phyloP scores from a whole-genome alignment of 305 asterid genomes.

The Withania somnifera region DNA sequence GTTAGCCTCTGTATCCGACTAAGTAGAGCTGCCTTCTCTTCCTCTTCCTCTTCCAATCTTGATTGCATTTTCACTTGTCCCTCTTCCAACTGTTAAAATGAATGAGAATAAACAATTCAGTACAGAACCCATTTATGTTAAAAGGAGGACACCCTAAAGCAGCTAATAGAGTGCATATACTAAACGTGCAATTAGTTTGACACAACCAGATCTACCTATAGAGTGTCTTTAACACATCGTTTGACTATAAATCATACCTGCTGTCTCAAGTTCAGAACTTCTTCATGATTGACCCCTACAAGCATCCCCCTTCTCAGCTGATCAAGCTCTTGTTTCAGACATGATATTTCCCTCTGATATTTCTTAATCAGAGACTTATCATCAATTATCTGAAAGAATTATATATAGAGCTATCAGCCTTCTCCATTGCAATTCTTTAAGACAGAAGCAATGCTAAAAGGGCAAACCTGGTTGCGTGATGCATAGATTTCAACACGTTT shows the following conservation, averaged over 20 bases:
- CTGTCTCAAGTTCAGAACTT: conserved; percentile 71
- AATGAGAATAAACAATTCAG: conserved; percentile 6
- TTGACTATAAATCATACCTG: conserved; percentile 39
- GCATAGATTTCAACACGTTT: conserved; percentile 91
- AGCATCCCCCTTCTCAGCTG: conserved; percentile 72
- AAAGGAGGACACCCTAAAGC: background rate
- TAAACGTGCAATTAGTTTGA: conserved; percentile 1
- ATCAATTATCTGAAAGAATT: conserved; percentile 76
- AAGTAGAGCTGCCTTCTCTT: conserved; percentile 94
- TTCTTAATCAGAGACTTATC: conserved; percentile 97
- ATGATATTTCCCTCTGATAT: conserved; percentile 92
- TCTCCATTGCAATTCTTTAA: background rate
- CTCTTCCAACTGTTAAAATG: conserved; percentile 75
- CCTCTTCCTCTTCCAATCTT: conserved; percentile 98
- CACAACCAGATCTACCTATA: background rate
- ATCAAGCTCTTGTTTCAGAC: conserved; percentile 86
- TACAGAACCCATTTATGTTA: background rate
- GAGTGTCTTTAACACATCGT: background rate
- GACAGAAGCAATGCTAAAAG: background rate
- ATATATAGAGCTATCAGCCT: background rate
- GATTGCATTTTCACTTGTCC: conserved; percentile 99
- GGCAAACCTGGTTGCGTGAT: conserved; percentile 79
- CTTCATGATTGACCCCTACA: conserved; percentile 79
- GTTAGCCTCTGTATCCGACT: conserved; percentile 98
- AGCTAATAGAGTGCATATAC: background rate